Percentiles rank a stretch among this genome's conserved stretches.
Evolutionary conservation across 768 basidiomycete genomes (phyloP).

Genomic region (Lactarius pseudohatsudake): DNA sequence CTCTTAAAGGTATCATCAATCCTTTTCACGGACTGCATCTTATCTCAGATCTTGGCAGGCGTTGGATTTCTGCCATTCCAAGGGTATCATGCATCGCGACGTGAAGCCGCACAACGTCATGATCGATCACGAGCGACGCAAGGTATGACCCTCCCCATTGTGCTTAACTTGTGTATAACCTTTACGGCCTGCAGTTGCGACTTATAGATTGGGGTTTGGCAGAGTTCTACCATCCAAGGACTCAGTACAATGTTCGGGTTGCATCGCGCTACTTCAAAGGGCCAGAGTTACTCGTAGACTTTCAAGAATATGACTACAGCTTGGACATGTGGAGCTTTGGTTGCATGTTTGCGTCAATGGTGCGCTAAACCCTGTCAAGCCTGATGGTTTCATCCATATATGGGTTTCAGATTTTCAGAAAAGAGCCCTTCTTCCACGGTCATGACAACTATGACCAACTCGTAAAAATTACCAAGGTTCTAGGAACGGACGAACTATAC

Average conservation of each 20-base stretch:
- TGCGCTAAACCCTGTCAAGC: slow-evolving; percentile 35
- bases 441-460: slow-evolving; percentile 99
- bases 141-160: slow-evolving; percentile 49
- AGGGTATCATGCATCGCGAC: slow-evolving; percentile 98
- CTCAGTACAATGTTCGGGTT: slow-evolving; percentile 97
- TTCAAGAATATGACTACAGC: slow-evolving; percentile 98
- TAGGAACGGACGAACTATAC: slow-evolving; percentile 95
- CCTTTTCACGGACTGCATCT: slow-evolving; percentile 1
- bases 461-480: slow-evolving; percentile 96
- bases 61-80: slow-evolving; percentile 96
- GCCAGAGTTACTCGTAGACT: slow-evolving; percentile 93
- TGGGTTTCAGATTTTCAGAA: slow-evolving; percentile 83
- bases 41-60: slow-evolving; percentile 50
- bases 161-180: not conserved
- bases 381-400: slow-evolving; percentile 11
- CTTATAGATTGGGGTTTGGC: slow-evolving; percentile 99
- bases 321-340: slow-evolving; percentile 99
- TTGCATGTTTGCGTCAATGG: slow-evolving; percentile 99
- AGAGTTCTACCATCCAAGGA: slow-evolving; percentile 97
- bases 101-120: slow-evolving; percentile 99
- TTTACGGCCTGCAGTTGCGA: slow-evolving; percentile 59
- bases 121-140: slow-evolving; percentile 97
- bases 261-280: slow-evolving; percentile 98
- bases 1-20: slow-evolving; percentile 75
- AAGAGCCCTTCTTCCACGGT: slow-evolving; percentile 99